Evolutionary conservation across 1,284 basidiomycete species (phyloP).

Genomic region (Ganoderma boninense): DNA sequence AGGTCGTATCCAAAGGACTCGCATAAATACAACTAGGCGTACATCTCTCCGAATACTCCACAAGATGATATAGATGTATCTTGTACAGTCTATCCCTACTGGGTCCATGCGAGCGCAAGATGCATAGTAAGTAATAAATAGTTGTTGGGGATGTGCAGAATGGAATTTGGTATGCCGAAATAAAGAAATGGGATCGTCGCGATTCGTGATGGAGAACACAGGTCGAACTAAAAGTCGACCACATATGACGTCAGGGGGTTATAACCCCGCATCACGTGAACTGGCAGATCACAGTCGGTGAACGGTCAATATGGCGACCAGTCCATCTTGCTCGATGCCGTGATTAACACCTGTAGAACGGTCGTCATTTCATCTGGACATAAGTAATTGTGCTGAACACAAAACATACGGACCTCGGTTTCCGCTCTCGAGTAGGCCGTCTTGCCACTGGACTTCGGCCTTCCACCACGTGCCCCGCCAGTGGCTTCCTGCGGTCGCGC

Average conservation of each 20-base stretch:
- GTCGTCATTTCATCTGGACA: constrained; percentile 15
- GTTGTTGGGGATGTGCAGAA: constrained; percentile 8
- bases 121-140: constrained; percentile 25
- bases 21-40: constrained; percentile 21
- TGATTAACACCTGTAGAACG: constrained; percentile 74
- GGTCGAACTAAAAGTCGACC: not conserved
- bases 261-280: constrained; percentile 1
- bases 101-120: constrained; percentile 26
- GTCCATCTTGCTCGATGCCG: constrained; percentile 79
- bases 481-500: constrained; percentile 64
- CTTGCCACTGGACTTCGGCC: constrained; percentile 77
- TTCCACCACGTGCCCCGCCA: constrained; percentile 74
- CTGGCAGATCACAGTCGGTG: constrained; percentile 45
- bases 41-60: constrained; percentile 17
- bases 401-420: constrained; percentile 57
- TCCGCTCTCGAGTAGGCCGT: constrained; percentile 71
- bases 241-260: constrained; percentile 4
- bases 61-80: constrained; percentile 12
- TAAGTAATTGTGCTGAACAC: not conserved
- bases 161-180: not conserved
- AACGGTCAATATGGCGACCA: constrained; percentile 79
- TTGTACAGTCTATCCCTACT: constrained; percentile 12
- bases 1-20: constrained; percentile 6
- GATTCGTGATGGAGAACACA: constrained; percentile 20
- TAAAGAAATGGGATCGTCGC: constrained; percentile 19